phyloP scores from a whole-genome alignment of 75 land plant genomes.

The Gnetum montanum region DNA sequence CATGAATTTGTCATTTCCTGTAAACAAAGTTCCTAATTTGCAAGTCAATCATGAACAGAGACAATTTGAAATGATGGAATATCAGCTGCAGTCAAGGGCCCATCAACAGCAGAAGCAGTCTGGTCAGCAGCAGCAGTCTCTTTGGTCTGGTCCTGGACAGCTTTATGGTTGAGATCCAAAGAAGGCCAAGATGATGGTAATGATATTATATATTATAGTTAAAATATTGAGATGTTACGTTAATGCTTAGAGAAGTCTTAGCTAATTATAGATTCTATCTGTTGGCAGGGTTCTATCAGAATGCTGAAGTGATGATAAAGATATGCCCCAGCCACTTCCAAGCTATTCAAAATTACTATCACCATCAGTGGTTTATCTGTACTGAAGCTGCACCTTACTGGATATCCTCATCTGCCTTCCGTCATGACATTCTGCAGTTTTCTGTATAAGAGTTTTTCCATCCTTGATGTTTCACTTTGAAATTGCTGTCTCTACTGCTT shows the following conservation, averaged over 20 bases:
- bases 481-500: slow-evolving; percentile 3
- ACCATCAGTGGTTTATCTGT: slow-evolving; percentile 3
- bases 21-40: slow-evolving; percentile 29
- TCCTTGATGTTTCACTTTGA: not conserved
- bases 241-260: not conserved
- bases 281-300: not conserved
- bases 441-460: slow-evolving; percentile 7
- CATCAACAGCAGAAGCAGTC: slow-evolving; percentile 39
- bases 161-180: slow-evolving; percentile 39
- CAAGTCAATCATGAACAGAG: slow-evolving; percentile 26
- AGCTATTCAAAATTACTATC: slow-evolving; percentile 4
- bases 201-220: not conserved
- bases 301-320: not conserved
- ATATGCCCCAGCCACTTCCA: not conserved
- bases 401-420: too few relatives aligned
- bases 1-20: slow-evolving; percentile 62
- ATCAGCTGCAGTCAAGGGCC: slow-evolving; percentile 23
- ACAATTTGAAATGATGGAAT: slow-evolving; percentile 16
- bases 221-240: not conserved
- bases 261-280: not conserved
- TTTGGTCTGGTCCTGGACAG: slow-evolving; percentile 37
- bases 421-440: slow-evolving; percentile 3
- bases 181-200: not conserved
- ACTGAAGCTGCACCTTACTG: too few relatives aligned
- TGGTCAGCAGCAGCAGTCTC: slow-evolving; percentile 25